These are phyloP conservation scores for Ziziphus jujuba DNA, from an alignment of 306 rosid genomes.

Conservation along the genomic window DNA sequence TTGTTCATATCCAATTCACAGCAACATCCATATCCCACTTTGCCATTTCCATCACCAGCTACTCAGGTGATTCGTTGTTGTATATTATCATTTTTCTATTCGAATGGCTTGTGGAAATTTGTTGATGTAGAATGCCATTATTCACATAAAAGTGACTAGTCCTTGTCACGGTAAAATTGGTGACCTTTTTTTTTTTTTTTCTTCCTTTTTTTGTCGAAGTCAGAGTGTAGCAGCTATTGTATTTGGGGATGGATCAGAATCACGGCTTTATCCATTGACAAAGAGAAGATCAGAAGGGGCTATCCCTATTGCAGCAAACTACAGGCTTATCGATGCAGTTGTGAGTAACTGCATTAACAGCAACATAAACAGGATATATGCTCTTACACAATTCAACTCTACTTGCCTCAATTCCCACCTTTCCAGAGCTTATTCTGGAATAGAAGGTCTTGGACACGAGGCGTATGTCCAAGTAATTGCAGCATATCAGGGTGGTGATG, in stretches of 20 bases:
- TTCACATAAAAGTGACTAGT: neutral
- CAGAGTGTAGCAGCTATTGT: slow-evolving; percentile 41
- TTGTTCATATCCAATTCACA: slow-evolving; percentile 26
- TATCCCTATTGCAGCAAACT: slow-evolving; percentile 43
- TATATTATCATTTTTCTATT: neutral
- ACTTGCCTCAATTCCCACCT: slow-evolving; percentile 49
- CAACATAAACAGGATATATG: slow-evolving; percentile 35
- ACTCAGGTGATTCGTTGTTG: slow-evolving; percentile 18
- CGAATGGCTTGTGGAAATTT: no score
- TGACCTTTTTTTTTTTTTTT: neutral
- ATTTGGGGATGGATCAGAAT: slow-evolving; percentile 36
- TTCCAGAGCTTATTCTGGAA: slow-evolving; percentile 35
- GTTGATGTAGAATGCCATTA: neutral
- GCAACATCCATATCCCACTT: slow-evolving; percentile 14
- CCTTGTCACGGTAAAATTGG: neutral
- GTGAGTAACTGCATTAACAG: slow-evolving; percentile 47
- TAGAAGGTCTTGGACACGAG: slow-evolving; percentile 16
- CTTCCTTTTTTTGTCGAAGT: neutral
- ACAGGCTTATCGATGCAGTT: slow-evolving; percentile 41
- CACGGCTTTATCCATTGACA: slow-evolving; percentile 42
- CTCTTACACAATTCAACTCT: slow-evolving; percentile 45
- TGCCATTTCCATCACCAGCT: slow-evolving; percentile 15
- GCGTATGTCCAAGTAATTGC: slow-evolving; percentile 38
- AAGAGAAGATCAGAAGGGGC: slow-evolving; percentile 46
- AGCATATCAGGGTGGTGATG: slow-evolving; percentile 38